Evolutionary conservation across 495 filamentous ascomycete species (phyloP).

Genomic region (Aspergillus hancockii): DNA sequence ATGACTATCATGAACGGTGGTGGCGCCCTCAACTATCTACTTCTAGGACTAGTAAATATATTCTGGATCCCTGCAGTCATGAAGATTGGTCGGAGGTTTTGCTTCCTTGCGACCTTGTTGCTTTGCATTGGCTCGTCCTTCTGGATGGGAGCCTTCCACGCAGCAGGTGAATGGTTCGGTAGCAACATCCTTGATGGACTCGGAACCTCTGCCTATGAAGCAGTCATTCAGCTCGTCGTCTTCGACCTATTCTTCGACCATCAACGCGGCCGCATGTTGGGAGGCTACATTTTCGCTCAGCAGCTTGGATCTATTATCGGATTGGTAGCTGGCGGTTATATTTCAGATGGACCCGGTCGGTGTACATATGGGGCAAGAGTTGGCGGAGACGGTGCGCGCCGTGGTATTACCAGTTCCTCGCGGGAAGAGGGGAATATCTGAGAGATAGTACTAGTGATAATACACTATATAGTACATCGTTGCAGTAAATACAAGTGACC

Average conservation of each 20-base stretch:
- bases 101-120: neutral
- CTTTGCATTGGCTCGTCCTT: neutral
- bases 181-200: neutral
- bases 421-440: neutral
- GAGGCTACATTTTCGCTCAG: slow-evolving; percentile 13
- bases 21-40: neutral
- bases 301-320: slow-evolving; percentile 15
- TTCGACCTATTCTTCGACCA: slow-evolving; percentile 1
- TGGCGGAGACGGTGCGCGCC: neutral
- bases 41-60: neutral
- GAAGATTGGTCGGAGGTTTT: neutral
- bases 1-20: neutral
- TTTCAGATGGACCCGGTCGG: slow-evolving; percentile 8
- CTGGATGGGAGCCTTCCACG: neutral
- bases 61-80: neutral
- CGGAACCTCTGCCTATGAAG: neutral
- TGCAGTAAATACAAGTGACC: no score
- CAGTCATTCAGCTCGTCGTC: neutral
- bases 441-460: no score
- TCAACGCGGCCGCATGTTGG: slow-evolving; percentile 13
- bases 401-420: neutral
- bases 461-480: no score
- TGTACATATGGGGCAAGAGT: neutral
- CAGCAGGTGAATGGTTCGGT: neutral
- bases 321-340: slow-evolving; percentile 13